Evolutionary conservation across 164 flowering plant species (phyloP), one percentile per base, ranked within the genome.

Genomic region (Stephania cephalantha): DNA sequence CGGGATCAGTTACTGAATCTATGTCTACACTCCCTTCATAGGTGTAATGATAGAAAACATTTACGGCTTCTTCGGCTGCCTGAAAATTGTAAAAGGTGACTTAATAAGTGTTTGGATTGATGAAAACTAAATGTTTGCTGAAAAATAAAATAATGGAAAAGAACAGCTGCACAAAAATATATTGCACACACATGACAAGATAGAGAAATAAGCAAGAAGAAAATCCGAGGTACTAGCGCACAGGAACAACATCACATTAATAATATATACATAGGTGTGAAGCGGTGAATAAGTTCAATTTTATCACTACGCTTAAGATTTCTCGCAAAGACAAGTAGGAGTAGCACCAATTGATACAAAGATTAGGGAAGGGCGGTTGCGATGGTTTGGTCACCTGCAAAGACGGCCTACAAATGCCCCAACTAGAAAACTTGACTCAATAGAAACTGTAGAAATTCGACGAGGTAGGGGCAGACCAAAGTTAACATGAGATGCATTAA

Each of bases 21-120:
- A 96, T 94, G 78, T 96, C 99, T 78, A 96, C 99, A 74, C 88
- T 96, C 61, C 99, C 99, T 84, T 96, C 99, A 70, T 96, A 96
- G 58, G 99, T 96, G 78, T 96, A 96, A 75, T 96, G 97, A 78
- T 96, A 96, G 89, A 96, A 96, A 53, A 96, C 99, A 82, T 96
- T 96, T 5, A 90, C 90, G 71, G 99, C 93, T 80, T 94, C 98
- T 80, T 96, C 99, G 69, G 99, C 99, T 9, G 90, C 96, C 99
- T 96, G 88, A 48, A 76, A 78, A 52, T 50, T 31, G 72, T 55
- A 74, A 68, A 50, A 42, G 74, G 30, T 74, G 11, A 9, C 6
- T 61, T 61, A 61, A 61, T 20, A 61, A 18, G 66, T 61, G n/a
- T n/a, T 25, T 7, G 8, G 20, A 61, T 9, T 6, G 25, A 61